phyloP scores from a whole-genome alignment of 805 yeast species.

The Hemisphaericaspora nanyangensis region DNA sequence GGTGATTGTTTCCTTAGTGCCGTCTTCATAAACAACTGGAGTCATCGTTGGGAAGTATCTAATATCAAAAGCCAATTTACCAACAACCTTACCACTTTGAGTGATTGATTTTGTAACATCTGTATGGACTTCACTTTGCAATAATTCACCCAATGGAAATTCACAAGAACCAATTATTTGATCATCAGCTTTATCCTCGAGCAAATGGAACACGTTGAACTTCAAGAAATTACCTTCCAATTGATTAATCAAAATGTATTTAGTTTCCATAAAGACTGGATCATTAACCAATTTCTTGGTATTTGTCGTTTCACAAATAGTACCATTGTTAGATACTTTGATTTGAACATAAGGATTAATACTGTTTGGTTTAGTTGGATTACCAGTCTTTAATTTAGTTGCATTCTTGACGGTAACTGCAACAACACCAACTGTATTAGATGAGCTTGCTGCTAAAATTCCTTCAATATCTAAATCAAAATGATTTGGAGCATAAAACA shows the following conservation, averaged over 20 bases:
- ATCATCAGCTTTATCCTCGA: conserved; percentile 52
- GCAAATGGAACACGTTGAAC: conserved; percentile 52
- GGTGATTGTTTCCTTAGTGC: conserved; percentile 45
- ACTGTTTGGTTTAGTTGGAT: conserved; percentile 34
- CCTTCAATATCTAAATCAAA: conserved; percentile 73
- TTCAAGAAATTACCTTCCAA: conserved; percentile 53
- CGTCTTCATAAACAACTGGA: conserved; percentile 45
- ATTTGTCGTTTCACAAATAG: conserved; percentile 50
- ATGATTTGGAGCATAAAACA: conserved; percentile 80
- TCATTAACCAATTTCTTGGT: conserved; percentile 52
- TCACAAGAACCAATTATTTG: conserved; percentile 43
- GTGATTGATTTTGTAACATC: conserved; percentile 41
- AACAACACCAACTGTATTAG: conserved; percentile 68
- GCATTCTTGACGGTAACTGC: conserved; percentile 61
- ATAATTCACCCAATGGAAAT: conserved; percentile 54
- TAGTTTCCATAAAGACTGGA: conserved; percentile 68
- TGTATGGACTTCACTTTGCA: conserved; percentile 49
- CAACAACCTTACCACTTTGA: conserved; percentile 53
- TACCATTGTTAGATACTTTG: conserved; percentile 34
- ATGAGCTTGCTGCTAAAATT: conserved; percentile 56
- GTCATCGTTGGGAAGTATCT: conserved; percentile 47
- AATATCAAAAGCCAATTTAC: conserved; percentile 55
- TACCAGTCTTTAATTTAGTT: conserved; percentile 40
- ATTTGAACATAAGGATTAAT: conserved; percentile 56
- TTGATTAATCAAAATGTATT: conserved; percentile 52